phyloP scores from a whole-genome alignment of 1,284 basidiomycete species.

The Irpex sp. region DNA sequence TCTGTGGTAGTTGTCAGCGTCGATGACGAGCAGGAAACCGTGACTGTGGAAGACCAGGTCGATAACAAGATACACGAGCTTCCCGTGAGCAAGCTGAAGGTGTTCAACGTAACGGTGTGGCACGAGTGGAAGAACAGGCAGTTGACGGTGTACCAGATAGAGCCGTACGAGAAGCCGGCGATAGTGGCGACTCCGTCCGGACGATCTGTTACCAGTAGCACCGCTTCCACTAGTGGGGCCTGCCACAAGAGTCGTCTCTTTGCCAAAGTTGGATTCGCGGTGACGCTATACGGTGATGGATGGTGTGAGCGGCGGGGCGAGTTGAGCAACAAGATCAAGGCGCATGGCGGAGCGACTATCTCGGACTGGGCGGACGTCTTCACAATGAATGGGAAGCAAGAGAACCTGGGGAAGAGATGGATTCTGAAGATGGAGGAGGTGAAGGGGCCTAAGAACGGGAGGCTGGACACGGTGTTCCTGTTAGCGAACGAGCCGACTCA shows the following conservation, averaged over 20 bases:
- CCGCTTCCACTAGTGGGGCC: slow-evolving; percentile 17
- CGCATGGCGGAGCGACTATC: slow-evolving; percentile 56
- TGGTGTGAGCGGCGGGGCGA: slow-evolving; percentile 31
- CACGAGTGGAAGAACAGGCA: slow-evolving; percentile 52
- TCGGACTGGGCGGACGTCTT: slow-evolving; percentile 70
- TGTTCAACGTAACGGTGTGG: slow-evolving; percentile 45
- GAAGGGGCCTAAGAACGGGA: slow-evolving; percentile 21
- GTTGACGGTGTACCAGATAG: slow-evolving; percentile 37
- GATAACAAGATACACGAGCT: slow-evolving; percentile 28
- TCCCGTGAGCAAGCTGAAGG: slow-evolving; percentile 35
- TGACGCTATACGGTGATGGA: slow-evolving; percentile 20
- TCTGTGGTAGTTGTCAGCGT: slow-evolving; percentile 33
- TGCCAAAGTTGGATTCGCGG: slow-evolving; percentile 35
- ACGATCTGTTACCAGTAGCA: slow-evolving; percentile 25
- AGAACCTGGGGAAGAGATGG: slow-evolving; percentile 47
- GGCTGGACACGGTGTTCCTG: slow-evolving; percentile 62
- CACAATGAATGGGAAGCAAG: slow-evolving; percentile 48
- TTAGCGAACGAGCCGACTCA: slow-evolving; percentile 60
- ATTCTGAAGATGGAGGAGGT: slow-evolving; percentile 44
- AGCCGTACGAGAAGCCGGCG: slow-evolving; percentile 32
- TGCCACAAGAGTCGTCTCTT: slow-evolving; percentile 33
- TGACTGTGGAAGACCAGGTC: slow-evolving; percentile 25
- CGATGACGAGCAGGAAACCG: slow-evolving; percentile 26
- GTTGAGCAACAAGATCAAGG: slow-evolving; percentile 43
- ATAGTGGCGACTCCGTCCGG: slow-evolving; percentile 46